These are phyloP conservation scores for Staphylotrichum longicolle DNA, from an alignment of 495 filamentous ascomycete species.

Conservation along the genomic window DNA sequence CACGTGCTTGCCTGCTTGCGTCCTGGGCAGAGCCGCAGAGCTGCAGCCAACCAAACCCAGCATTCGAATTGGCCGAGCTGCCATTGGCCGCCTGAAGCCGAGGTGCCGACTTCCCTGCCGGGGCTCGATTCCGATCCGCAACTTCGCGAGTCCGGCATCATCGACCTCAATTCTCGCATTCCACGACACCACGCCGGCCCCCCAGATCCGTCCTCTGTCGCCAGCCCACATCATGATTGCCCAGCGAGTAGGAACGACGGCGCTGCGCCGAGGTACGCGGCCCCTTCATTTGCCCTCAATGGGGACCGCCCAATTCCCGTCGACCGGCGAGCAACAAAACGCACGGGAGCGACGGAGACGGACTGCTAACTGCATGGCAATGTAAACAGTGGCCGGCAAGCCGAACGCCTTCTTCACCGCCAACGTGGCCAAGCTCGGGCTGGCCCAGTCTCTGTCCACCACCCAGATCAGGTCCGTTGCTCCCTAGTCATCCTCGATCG, in stretches of 20 bases:
- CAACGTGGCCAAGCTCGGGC: conserved; percentile 30
- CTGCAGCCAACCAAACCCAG: conserved; percentile 16
- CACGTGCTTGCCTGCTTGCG: conserved; percentile 5
- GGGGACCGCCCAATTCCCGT: not conserved
- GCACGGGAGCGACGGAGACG: not conserved
- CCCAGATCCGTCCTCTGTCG: conserved; percentile 14
- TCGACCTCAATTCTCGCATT: conserved; percentile 24
- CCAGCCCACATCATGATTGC: conserved; percentile 33
- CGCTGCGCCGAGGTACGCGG: conserved; percentile 39
- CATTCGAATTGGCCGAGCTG: conserved; percentile 29
- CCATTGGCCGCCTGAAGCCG: conserved; percentile 36
- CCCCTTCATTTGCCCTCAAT: not conserved
- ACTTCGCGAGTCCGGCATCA: conserved; percentile 23
- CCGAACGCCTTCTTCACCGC: conserved; percentile 37
- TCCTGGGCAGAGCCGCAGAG: not conserved
- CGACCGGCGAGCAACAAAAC: not conserved
- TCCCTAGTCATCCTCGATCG: not conserved
- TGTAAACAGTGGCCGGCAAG: conserved; percentile 28
- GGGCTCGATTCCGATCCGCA: conserved; percentile 24
- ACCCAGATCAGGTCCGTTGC: conserved; percentile 34
- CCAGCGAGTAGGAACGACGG: conserved; percentile 38
- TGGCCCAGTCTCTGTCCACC: conserved; percentile 25
- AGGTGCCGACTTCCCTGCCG: conserved; percentile 32
- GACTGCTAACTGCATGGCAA: conserved; percentile 17
- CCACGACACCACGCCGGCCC: conserved; percentile 10